These are phyloP conservation scores for Liquidambar formosana DNA, from an alignment of 164 flowering plant species.

Conservation along the genomic window DNA sequence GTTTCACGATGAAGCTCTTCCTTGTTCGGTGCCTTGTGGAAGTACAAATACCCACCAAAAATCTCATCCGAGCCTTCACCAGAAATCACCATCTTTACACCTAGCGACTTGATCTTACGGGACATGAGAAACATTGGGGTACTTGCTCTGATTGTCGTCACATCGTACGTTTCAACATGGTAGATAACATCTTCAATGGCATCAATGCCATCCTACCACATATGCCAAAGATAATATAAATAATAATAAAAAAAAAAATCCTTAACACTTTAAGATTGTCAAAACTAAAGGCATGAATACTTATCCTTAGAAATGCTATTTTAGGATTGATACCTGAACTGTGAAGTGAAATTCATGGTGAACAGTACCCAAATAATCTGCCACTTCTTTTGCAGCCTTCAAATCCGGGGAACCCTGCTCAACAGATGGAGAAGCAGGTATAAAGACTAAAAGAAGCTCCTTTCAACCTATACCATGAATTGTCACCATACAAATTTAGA, in stretches of 20 bases:
- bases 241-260: no score
- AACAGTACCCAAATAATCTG: slow-evolving; percentile 88
- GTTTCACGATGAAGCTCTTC: slow-evolving; percentile 90
- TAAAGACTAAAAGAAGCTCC: not conserved
- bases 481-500: not conserved
- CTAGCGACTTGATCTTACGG: slow-evolving; percentile 87
- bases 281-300: not conserved
- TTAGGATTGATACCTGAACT: slow-evolving; percentile 61
- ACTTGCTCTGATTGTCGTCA: slow-evolving; percentile 95
- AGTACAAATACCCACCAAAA: slow-evolving; percentile 92
- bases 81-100: slow-evolving; percentile 97
- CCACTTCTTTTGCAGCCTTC: slow-evolving; percentile 92
- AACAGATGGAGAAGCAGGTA: not conserved
- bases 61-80: slow-evolving; percentile 97
- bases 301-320: not conserved
- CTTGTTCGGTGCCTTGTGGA: slow-evolving; percentile 98
- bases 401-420: slow-evolving; percentile 91
- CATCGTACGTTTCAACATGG: slow-evolving; percentile 91
- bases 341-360: slow-evolving; percentile 94
- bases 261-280: no score
- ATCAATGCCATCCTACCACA: slow-evolving; percentile 84
- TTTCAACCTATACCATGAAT: not conserved
- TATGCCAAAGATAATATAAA: not conserved
- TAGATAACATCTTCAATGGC: slow-evolving; percentile 96
- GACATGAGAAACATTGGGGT: slow-evolving; percentile 98